Conservation (phyloP, 2,329 filamentous ascomycete species). For the Pseudogymnoascus sp. region DNA sequence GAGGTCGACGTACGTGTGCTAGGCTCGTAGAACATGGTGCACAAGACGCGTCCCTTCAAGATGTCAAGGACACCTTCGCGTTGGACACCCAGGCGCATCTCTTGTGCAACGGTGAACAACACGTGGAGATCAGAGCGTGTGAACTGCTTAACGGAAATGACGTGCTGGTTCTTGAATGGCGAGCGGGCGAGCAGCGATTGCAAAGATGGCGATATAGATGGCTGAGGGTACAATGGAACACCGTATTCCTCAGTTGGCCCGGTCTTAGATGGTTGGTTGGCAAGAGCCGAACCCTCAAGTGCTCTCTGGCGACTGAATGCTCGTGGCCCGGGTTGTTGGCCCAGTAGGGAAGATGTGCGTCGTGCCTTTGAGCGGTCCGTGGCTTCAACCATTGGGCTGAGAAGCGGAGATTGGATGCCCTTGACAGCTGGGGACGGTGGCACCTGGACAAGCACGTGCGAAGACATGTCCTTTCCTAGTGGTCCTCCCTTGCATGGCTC, state of each 20-base stretch:
- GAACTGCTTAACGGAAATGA: conserved; percentile 89
- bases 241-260: conserved; percentile 37
- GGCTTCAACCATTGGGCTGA: conserved; percentile 30
- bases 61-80: conserved; percentile 82
- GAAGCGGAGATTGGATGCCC: conserved; percentile 27
- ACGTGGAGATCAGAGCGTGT: conserved; percentile 78
- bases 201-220: conserved; percentile 51
- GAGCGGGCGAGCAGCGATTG: conserved; percentile 68
- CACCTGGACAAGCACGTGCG: conserved; percentile 43
- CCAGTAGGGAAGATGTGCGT: conserved; percentile 30
- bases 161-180: conserved; percentile 80
- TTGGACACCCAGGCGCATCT: conserved; percentile 94
- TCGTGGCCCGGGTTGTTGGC: conserved; percentile 26
- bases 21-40: conserved; percentile 95
- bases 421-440: conserved; percentile 51
- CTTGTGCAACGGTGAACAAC: conserved; percentile 91
- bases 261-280: conserved; percentile 27
- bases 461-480: conserved; percentile 67
- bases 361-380: conserved; percentile 22
- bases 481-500: conserved; percentile 46
- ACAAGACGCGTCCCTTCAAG: conserved; percentile 76
- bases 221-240: conserved; percentile 39
- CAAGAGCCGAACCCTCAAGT: conserved; percentile 30
- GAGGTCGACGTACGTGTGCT: conserved; percentile 92
- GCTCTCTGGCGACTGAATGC: conserved; percentile 29